These are phyloP conservation scores for Cokeromyces recurvatus DNA, from an alignment of 371 early-diverging fungal species.

Conservation along the genomic window DNA sequence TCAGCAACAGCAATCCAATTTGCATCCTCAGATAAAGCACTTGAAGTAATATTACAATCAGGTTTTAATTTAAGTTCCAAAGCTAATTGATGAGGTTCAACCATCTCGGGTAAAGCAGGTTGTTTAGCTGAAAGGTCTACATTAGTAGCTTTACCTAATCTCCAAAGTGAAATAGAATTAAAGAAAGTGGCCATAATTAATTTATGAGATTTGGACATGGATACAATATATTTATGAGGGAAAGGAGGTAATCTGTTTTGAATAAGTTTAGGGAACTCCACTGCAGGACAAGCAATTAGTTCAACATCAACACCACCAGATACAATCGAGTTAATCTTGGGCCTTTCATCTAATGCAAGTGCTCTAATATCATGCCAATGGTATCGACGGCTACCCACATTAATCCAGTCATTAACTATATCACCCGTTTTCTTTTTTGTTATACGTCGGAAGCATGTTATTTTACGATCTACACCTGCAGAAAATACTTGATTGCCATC, in stretches of 20 bases:
- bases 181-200: slow-evolving; percentile 56
- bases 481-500: slow-evolving; percentile 75
- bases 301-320: slow-evolving; percentile 83
- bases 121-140: slow-evolving; percentile 13
- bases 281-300: slow-evolving; percentile 62
- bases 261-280: slow-evolving; percentile 61
- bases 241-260: slow-evolving; percentile 73
- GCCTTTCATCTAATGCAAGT: slow-evolving; percentile 64
- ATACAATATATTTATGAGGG: slow-evolving; percentile 71
- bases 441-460: slow-evolving; percentile 60
- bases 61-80: slow-evolving; percentile 60
- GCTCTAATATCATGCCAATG: slow-evolving; percentile 93
- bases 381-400: slow-evolving; percentile 74
- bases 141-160: slow-evolving; percentile 56
- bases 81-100: slow-evolving; percentile 59
- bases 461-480: slow-evolving; percentile 88
- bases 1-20: slow-evolving; percentile 83
- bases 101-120: slow-evolving; percentile 40
- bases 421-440: slow-evolving; percentile 20
- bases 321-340: slow-evolving; percentile 62
- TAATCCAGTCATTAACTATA: slow-evolving; percentile 56
- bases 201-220: slow-evolving; percentile 56
- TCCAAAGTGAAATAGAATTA: slow-evolving; percentile 74
- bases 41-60: slow-evolving; percentile 61
- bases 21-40: slow-evolving; percentile 81